phyloP scores from a whole-genome alignment of 192 early-diverging fungal species.

The Gonapodya prolifera region DNA sequence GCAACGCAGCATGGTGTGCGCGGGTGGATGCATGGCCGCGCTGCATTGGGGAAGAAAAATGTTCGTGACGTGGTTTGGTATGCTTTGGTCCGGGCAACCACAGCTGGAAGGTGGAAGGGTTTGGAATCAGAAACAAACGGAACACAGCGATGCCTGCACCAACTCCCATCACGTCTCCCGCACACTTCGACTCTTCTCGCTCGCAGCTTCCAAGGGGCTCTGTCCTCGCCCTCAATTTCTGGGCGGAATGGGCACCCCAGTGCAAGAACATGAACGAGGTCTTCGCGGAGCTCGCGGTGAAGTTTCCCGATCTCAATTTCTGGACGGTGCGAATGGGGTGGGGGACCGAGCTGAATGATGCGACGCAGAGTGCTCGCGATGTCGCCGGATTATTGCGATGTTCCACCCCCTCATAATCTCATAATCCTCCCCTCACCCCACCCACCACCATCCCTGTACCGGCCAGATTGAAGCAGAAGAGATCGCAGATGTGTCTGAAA shows the following conservation, averaged over 20 bases:
- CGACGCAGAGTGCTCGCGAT: too few species aligned
- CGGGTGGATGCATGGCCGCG: too few species aligned
- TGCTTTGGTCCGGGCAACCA: too few species aligned
- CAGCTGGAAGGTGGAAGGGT: too few species aligned
- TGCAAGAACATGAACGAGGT: constrained; percentile 88
- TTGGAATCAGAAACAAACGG: too few species aligned
- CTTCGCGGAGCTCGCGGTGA: constrained; percentile 70
- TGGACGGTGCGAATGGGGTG: constrained; percentile 39
- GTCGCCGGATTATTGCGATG: constrained; percentile 1
- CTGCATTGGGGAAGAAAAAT: too few species aligned
- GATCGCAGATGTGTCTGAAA: constrained; percentile 74
- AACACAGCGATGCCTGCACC: too few species aligned
- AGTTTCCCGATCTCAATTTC: constrained; percentile 61
- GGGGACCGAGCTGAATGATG: not conserved
- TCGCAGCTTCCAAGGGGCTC: not conserved
- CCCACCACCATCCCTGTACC: not conserved
- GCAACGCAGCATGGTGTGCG: too few species aligned
- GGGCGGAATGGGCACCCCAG: constrained; percentile 79
- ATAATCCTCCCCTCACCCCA: not conserved
- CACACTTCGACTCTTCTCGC: not conserved
- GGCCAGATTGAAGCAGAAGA: constrained; percentile 74
- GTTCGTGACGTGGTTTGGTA: too few species aligned
- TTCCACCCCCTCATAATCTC: not conserved
- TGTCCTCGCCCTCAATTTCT: constrained; percentile 64
- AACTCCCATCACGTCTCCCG: not conserved